These are phyloP conservation scores for Elaeagnus macrophylla DNA, from an alignment of 306 rosid species.

Conservation along the genomic window DNA sequence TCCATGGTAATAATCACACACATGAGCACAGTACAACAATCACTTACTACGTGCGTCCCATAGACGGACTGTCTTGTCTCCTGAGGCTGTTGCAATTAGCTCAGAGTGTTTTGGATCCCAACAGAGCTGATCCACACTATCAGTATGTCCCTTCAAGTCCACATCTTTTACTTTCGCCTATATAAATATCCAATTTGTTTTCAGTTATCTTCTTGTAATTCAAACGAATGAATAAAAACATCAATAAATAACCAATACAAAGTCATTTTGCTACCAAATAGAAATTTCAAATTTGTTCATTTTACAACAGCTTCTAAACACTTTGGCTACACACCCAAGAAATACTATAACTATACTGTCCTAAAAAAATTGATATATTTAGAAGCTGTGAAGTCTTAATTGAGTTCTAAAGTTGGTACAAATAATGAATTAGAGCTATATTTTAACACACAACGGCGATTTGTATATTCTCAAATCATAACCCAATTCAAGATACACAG, in stretches of 20 bases:
- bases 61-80: conserved; percentile 89
- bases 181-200: neutral
- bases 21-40: neutral
- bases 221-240: neutral
- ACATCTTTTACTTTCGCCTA: conserved; percentile 82
- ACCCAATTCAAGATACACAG: too few species aligned
- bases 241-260: neutral
- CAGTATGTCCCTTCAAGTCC: conserved; percentile 94
- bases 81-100: conserved; percentile 89
- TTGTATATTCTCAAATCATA: too few species aligned
- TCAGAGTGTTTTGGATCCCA: conserved; percentile 98
- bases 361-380: too few species aligned
- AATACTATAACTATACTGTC: too few species aligned
- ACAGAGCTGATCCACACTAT: conserved; percentile 97
- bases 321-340: too few species aligned
- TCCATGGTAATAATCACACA: neutral
- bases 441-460: too few species aligned
- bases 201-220: neutral
- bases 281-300: too few species aligned
- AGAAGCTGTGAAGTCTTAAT: too few species aligned
- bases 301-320: too few species aligned
- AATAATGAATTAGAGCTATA: too few species aligned
- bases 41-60: conserved; percentile 97
- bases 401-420: too few species aligned
- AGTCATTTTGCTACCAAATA: too few species aligned